A percentile compares a stretch with the other conserved stretches of the same genome.
Conservation (phyloP, 352 stramenopile species). For the Globisporangium acanthophoron region DNA sequence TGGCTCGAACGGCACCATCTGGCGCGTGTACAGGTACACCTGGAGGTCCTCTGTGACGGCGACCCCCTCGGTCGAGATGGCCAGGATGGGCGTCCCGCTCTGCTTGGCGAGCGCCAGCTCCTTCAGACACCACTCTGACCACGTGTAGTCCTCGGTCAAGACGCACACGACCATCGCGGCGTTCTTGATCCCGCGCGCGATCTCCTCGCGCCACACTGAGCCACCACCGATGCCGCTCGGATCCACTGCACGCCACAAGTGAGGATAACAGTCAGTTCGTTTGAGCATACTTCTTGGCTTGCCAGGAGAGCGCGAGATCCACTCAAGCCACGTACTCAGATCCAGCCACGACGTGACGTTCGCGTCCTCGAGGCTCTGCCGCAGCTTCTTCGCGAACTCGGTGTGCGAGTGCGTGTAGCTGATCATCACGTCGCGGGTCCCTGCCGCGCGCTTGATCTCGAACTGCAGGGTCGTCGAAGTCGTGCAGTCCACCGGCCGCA, state of each 20-base stretch:
- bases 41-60: constrained; percentile 68
- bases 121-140: constrained; percentile 17
- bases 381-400: constrained; percentile 68
- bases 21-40: constrained; percentile 80
- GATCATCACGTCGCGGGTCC: constrained; percentile 85
- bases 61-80: constrained; percentile 54
- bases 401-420: constrained; percentile 81
- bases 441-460: constrained; percentile 71
- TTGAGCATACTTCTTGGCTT: no score
- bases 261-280: no score
- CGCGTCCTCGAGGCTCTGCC: constrained; percentile 58
- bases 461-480: constrained; percentile 79
- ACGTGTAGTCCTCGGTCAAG: constrained; percentile 65
- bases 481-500: constrained; percentile 74
- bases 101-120: constrained; percentile 74
- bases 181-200: constrained; percentile 73
- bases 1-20: constrained; percentile 78
- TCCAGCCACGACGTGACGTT: constrained; percentile 79
- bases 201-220: constrained; percentile 78
- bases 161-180: constrained; percentile 66
- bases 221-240: constrained; percentile 74
- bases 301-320: no score
- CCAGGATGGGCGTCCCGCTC: constrained; percentile 57
- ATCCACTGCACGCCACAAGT: constrained; percentile 25
- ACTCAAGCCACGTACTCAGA: constrained; percentile 18